These are phyloP conservation scores for Pseudogymnoascus sp. DNA, from an alignment of 2,329 filamentous ascomycete genomes.

Conservation along the genomic window DNA sequence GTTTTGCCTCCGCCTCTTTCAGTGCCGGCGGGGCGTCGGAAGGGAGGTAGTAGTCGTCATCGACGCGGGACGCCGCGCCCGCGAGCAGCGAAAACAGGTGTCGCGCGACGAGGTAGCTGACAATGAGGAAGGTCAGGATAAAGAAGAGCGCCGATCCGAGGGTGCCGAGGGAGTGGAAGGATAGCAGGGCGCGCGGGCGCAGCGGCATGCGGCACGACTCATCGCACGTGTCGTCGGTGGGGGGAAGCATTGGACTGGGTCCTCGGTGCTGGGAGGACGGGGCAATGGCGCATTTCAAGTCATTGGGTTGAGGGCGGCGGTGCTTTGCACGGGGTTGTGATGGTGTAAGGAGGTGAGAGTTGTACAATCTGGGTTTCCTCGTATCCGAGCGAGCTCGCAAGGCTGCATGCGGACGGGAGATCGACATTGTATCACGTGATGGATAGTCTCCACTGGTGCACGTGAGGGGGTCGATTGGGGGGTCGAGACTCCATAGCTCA, in stretches of 20 bases:
- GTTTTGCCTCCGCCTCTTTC: constrained; percentile 50
- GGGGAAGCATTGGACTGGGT: constrained; percentile 22
- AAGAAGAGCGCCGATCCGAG: constrained; percentile 46
- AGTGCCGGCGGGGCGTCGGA: constrained; percentile 52
- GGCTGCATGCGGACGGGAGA: constrained; percentile 7
- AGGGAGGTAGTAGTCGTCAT: constrained; percentile 55
- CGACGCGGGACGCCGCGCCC: constrained; percentile 39
- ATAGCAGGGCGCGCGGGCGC: not conserved
- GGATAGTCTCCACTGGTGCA: not conserved
- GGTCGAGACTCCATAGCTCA: not conserved
- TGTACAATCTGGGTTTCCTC: not conserved
- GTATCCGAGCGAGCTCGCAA: not conserved
- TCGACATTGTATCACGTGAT: not conserved
- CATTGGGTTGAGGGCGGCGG: not conserved
- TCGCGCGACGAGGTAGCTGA: constrained; percentile 53
- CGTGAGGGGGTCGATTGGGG: not conserved
- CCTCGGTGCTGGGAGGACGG: constrained; percentile 10
- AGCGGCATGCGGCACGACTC: not conserved
- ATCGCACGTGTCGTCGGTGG: constrained; percentile 22
- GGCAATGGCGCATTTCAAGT: not conserved
- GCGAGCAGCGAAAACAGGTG: constrained; percentile 68
- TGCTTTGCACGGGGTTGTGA: not conserved
- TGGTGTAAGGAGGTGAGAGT: not conserved
- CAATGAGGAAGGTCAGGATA: constrained; percentile 56
- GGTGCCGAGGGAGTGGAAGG: constrained; percentile 2